phyloP scores from a whole-genome alignment of 768 basidiomycete genomes.

The Sarcomyxa edulis region DNA sequence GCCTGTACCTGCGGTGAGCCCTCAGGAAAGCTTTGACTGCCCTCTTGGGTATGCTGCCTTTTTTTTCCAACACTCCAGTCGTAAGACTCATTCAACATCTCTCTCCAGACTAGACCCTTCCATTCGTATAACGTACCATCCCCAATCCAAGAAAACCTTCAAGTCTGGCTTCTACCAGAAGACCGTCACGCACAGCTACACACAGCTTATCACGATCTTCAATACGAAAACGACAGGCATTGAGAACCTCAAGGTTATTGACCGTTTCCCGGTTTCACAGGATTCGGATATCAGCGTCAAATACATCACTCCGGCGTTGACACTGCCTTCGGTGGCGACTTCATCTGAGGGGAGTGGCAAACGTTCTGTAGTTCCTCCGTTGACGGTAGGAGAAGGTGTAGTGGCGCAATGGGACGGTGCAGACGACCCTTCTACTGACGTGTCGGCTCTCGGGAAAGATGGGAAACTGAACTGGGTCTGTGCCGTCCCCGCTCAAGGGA shows the following conservation, averaged over 20 bases:
- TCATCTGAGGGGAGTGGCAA: background rate
- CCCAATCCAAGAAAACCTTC: conserved; percentile 24
- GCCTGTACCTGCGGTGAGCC: conserved; percentile 26
- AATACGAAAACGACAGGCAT: conserved; percentile 3
- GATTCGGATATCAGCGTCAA: conserved; percentile 5
- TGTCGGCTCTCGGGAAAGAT: conserved; percentile 1
- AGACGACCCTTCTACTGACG: conserved; percentile 11
- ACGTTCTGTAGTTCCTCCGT: background rate
- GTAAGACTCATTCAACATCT: conserved; percentile 31
- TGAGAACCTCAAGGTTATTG: conserved; percentile 3
- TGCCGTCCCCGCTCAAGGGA: background rate
- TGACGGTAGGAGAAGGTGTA: background rate
- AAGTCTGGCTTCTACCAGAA: conserved; percentile 30
- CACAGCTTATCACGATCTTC: background rate
- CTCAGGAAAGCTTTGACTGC: conserved; percentile 34
- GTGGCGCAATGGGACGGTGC: background rate
- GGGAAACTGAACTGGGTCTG: conserved; percentile 3
- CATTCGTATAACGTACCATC: too few relatives aligned
- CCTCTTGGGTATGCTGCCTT: conserved; percentile 27
- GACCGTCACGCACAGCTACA: conserved; percentile 10
- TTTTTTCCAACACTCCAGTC: conserved; percentile 26
- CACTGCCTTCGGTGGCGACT: background rate
- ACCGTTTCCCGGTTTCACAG: too few relatives aligned
- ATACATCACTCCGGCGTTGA: background rate
- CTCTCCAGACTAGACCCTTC: too few relatives aligned